These are phyloP conservation scores for Apophysomyces variabilis DNA, from an alignment of 371 early-diverging fungal species.

Conservation along the genomic window DNA sequence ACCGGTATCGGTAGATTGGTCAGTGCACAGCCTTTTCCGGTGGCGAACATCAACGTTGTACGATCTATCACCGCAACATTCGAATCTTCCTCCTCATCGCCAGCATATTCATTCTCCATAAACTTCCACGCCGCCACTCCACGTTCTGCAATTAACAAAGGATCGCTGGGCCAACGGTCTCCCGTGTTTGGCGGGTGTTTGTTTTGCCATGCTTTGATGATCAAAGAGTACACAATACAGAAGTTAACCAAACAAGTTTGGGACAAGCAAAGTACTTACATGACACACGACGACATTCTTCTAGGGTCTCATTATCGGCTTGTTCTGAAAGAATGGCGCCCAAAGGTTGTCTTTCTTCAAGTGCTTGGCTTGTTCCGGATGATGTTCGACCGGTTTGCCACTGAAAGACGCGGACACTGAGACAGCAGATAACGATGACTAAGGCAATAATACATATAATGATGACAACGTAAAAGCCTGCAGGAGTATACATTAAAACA, in stretches of 20 bases:
- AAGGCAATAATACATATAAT: constrained; percentile 29
- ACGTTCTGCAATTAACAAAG: constrained; percentile 19
- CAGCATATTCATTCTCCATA: constrained; percentile 30
- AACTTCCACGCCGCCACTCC: constrained; percentile 48
- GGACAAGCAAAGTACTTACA: constrained; percentile 13
- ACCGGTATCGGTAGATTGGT: constrained; percentile 77
- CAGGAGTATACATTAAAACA: constrained; percentile 19
- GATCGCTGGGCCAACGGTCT: constrained; percentile 30
- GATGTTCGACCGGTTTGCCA: constrained; percentile 11
- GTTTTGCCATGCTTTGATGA: constrained; percentile 36
- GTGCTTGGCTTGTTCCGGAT: not conserved
- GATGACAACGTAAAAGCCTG: constrained; percentile 33
- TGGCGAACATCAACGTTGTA: constrained; percentile 69
- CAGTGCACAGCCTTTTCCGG: constrained; percentile 73
- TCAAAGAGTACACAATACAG: not conserved
- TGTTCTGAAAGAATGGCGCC: constrained; percentile 13
- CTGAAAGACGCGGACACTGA: constrained; percentile 30
- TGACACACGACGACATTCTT: constrained; percentile 19
- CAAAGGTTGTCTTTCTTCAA: constrained; percentile 30
- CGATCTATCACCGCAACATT: constrained; percentile 72
- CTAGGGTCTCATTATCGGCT: constrained; percentile 21
- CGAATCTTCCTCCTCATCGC: constrained; percentile 44
- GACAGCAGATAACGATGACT: constrained; percentile 26
- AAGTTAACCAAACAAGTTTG: not conserved
- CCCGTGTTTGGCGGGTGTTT: constrained; percentile 37